Evolutionary conservation across 148 eudicot species (phyloP), one percentile per base, ranked within the genome.

Genomic region (Chenopodium suecicum): DNA sequence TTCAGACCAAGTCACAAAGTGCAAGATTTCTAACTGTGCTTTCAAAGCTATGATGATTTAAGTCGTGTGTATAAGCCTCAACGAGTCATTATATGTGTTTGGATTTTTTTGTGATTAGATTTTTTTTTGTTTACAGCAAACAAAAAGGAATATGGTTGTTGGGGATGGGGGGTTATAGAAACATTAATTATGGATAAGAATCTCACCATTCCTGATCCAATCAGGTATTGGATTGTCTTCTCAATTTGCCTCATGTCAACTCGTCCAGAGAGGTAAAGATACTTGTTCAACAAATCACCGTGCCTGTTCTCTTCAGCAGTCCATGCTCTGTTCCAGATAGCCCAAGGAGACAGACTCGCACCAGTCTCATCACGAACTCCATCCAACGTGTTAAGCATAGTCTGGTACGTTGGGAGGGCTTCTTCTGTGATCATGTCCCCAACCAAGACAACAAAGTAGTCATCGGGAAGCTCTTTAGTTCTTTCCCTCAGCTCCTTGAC

Each of bases 341-440:
- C 90, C 90, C 90, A 88, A n/a, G 86, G 79, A 69, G 78, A 79
- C 52, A 81, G 87, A 64, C 90, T 88, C 2, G 90, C 85, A 50
- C 90, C 90, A 7, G 88, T 88, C 84, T 88, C 90, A 37, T 88
- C 90, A 10, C 87, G 83, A 56, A 86, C 88, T 70, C 88, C 90
- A 82, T 88, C 90, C 44, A 88, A 80, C 23, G 90, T 86, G 84
- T 86, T 88, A 37, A 88, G 77, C 88, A 85, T 81, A 17, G 88
- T 88, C 79, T 88, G 90, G 75, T 88, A 86, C 77, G 88, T 88
- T 13, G 90, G 88, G 71, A 88, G 90, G 67, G 88, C 90, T 84
- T 88, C 90, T 85, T 88, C 90, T 1, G 90, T 88, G 65, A 88
- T 88, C 88, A 86, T 88, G 60, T 88, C 90, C 9, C 90, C 88